Base-by-base conservation (phyloP, 1,139 yeast species). In the Suhomyces yuchorum region DNA sequence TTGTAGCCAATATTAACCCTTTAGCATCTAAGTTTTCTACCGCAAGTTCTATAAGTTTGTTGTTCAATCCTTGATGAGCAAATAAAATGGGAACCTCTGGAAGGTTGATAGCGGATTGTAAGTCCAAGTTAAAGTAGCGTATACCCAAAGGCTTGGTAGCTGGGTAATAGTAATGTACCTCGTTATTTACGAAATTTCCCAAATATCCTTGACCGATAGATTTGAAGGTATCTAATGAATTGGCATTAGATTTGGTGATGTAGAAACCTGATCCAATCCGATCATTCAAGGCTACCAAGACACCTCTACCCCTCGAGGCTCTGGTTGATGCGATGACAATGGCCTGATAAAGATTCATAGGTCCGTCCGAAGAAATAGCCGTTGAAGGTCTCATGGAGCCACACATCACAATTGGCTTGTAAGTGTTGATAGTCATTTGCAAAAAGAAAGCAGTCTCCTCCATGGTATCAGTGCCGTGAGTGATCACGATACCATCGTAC, bases 361-460 rank as follows among this genome's bases (percentile, higher is more conserved):
- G 85, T 1, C 89, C 89, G 60, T 84, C 90, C 6, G 87, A 82
- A 2, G 87, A 81, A 42, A 84, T 78, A 28, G 85, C 81, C 2
- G 87, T 81, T 8, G 85, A 80, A 1, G 90, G 90, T 56, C 90
- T 73, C 90, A 84, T 84, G 2, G 86, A 80, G 1, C 90, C 90
- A 50, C 87, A 84, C 62, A 84, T 67, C 4, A 84, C 88, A 43
- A 84, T 78, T 2, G 88, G 88, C 49, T 82, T 80, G 43, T 71
- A 71, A 33, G 82, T 73, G 49, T 78, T 75, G 33, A 84, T 67
- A 3, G 87, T 80, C 50, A 80, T 68, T 55, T 84, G 87, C 39
- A 84, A 67, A 61, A 84, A 84, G 57, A 84, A 84, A 1, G 88
- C 82, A 4, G 90, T 84, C 61, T 84, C 90, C 50, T 85, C 85